Percentiles rank a stretch among this genome's conserved stretches.
Conservation (phyloP, 192 early-diverging fungal genomes). For the Gryganskiella cystojenkinii region DNA sequence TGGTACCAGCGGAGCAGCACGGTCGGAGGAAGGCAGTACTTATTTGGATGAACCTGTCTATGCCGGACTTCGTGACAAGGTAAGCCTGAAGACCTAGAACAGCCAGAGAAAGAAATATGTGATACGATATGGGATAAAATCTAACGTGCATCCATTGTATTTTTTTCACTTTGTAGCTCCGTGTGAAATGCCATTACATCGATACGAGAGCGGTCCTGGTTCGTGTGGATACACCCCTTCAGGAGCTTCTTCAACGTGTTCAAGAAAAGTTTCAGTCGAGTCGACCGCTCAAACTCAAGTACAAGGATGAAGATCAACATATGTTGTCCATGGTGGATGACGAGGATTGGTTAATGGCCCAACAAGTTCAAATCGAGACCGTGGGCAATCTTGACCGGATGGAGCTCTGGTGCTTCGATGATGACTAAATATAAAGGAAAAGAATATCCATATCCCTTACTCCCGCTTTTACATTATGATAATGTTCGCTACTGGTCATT, state of each 20-base stretch:
- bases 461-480: neutral
- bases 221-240: constrained; percentile 56
- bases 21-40: constrained; percentile 20
- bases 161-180: constrained; percentile 30
- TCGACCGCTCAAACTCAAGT: constrained; percentile 72
- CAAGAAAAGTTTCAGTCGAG: constrained; percentile 69
- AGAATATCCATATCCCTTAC: neutral
- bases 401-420: constrained; percentile 51
- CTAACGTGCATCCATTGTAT: neutral
- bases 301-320: constrained; percentile 89
- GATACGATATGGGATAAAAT: too few relatives aligned
- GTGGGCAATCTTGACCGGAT: constrained; percentile 32
- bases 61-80: constrained; percentile 34
- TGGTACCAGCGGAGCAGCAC: neutral
- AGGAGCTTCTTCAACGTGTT: constrained; percentile 63
- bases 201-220: constrained; percentile 74
- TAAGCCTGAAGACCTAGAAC: neutral
- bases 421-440: constrained; percentile 5
- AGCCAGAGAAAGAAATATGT: too few relatives aligned
- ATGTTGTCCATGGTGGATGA: constrained; percentile 90
- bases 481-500: neutral
- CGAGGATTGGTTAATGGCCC: constrained; percentile 85
- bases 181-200: constrained; percentile 74
- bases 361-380: constrained; percentile 26
- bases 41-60: constrained; percentile 34